Base-by-base conservation (phyloP, 1,284 basidiomycete species). In the Anthracocystis setariae region DNA sequence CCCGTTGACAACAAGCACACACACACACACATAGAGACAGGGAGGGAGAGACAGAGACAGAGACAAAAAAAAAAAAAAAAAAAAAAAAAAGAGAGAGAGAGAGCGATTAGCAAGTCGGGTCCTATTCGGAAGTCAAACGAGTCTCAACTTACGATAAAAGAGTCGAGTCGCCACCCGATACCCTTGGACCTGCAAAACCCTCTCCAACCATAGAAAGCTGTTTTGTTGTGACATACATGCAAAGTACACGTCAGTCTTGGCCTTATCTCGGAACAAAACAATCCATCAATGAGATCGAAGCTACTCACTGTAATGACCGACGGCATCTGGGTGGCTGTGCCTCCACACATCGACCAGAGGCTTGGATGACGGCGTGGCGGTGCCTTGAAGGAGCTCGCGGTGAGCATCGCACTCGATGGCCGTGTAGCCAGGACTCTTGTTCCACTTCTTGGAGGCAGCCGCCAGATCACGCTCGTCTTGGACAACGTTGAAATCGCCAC, bases 401-500 rank as follows among this genome's bases (percentile, higher is more conserved):
- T 84, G 84, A 3, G 76, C 83, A 20, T 83, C 74, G 47, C 83
- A 83, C 63, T 94, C 92, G 20, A 87, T 88, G 76, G 91, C 63
- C 3, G 78, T 78, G 53, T 78, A 79, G 10, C 81, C 81, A 3
- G 84, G 80, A 12, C 76, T 71, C 63, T 84, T 84, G 78, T 85
- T 83, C 83, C 84, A 82, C 53, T 85, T 84, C 24, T 83, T 82
- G 59, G 81, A 83, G 18, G 83, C 83, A 40, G 79, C 76, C 1
- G 82, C 74, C 27, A 85, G 73, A 67, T 85, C 84, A 33, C 77
- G 59, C 24, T 74, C 60, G 48, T 72, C 74, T 20, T 69, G 90
- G 1, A 92, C 91, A 29, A 93, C 91, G 73, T 94, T 94, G 66
- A 94, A 79, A 82, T 94, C 92, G 24, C 92, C 92, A n/a, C 87